Evolutionary conservation across 768 basidiomycete genomes (phyloP), one percentile per base, ranked within the genome.

Genomic region (Auricularia cornea): DNA sequence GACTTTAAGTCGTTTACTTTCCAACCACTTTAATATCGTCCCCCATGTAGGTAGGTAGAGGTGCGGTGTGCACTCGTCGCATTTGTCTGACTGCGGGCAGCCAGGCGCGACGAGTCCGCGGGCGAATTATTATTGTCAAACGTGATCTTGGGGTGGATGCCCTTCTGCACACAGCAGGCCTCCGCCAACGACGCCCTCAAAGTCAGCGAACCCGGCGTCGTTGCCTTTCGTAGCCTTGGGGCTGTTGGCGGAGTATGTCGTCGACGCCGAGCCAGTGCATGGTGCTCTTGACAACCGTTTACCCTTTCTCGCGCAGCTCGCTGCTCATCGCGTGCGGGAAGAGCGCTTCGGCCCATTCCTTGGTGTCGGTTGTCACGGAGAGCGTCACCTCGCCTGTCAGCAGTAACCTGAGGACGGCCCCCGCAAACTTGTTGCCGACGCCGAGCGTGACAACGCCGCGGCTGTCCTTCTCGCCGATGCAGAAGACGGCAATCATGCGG

Each of bases 221-320:
- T 98, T 96, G 59, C 97, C 80, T 72, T 98, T 98, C 3, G 97
- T 98, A 70, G 96, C 88, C 75, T 87, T 84, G 64, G 98, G 79
- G 68, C 90, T 89, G 75, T 95, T 83, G 11, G 94, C 89, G 72
- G 98, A 99, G 75, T 85, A 95, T 16, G 94, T 97, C 95, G 71
- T 99, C 97, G 41, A 99, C 91, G 3, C 89, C 92, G 29, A 99
- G 82, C 6, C 95, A 98, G 72, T 98, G 94, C 0, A 88, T 87
- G 8, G 93, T 95, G 3, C 88, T 90, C 74, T 98, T 94, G 64
- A 99, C 89, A 68, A 99, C 87, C 11, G 97, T 99, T 72, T 99
- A 98, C 5, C 92, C 91, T 71, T 96, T 95, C 77, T 95, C 93
- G 6, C 87, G 83, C 16, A 97, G 81, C 38, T 82, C 81, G 2